A percentile compares a stretch with the other conserved stretches of the same genome.
Conservation (phyloP, 2,329 filamentous ascomycete genomes). For the Alternaria triticina region DNA sequence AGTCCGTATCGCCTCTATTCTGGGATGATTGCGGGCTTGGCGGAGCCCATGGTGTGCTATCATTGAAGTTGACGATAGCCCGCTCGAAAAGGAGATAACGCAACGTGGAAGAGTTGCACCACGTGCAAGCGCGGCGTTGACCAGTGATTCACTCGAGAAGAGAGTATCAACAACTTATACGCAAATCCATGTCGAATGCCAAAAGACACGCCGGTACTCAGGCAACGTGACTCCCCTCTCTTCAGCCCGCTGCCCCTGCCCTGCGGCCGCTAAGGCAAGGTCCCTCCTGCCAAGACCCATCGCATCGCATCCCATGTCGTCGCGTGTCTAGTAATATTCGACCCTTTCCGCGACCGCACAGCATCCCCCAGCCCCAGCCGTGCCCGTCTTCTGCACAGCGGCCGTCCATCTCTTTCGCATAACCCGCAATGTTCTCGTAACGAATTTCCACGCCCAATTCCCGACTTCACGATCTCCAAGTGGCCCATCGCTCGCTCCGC, state of each 20-base stretch:
- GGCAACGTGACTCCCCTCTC: neutral
- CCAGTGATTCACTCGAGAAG: neutral
- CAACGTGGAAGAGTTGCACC: slow-evolving; percentile 6
- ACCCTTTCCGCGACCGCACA: slow-evolving; percentile 17
- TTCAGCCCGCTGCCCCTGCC: neutral
- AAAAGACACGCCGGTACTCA: neutral
- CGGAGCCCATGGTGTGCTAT: neutral
- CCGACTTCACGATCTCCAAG: slow-evolving; percentile 4
- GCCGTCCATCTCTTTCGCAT: neutral
- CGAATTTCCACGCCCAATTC: slow-evolving; percentile 1
- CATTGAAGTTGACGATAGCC: neutral
- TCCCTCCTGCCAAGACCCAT: slow-evolving; percentile 21
- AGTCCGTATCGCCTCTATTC: neutral
- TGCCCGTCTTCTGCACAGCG: neutral
- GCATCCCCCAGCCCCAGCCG: neutral
- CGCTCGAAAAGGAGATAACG: neutral
- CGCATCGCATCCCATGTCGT: slow-evolving; percentile 19
- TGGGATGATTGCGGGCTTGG: neutral
- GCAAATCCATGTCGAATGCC: neutral
- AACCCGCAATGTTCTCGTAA: slow-evolving; percentile 27
- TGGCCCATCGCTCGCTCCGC: slow-evolving; percentile 31
- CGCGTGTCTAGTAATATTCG: slow-evolving; percentile 20
- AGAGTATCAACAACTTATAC: neutral
- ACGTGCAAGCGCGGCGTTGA: slow-evolving; percentile 1
- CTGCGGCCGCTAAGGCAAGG: slow-evolving; percentile 21